Percentiles rank a stretch among this genome's conserved stretches.
Conservation (phyloP, 495 filamentous ascomycete species). For the Annulohypoxylon maeteangense region DNA sequence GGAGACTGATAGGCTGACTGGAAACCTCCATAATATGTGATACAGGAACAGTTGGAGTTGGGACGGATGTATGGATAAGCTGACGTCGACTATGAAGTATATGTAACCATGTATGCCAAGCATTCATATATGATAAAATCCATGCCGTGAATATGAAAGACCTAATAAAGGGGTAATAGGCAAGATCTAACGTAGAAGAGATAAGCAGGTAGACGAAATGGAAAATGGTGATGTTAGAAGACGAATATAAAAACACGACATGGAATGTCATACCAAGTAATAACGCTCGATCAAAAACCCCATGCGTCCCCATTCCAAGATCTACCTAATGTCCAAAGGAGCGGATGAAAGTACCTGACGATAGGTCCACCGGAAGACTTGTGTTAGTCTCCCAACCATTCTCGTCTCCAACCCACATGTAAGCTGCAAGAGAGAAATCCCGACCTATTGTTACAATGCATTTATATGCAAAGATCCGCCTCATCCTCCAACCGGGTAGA, state of each 20-base stretch:
- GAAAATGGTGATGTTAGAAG: background rate
- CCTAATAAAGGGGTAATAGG: slow-evolving; percentile 11
- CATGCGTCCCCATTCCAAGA: slow-evolving; percentile 20
- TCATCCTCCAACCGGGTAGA: slow-evolving; percentile 17
- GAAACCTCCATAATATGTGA: slow-evolving; percentile 32
- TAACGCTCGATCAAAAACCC: background rate
- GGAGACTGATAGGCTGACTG: slow-evolving; percentile 8
- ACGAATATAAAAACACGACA: background rate
- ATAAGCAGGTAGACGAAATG: background rate
- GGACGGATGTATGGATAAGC: background rate
- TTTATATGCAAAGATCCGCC: slow-evolving; percentile 26
- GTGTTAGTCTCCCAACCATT: slow-evolving; percentile 11
- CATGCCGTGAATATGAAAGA: background rate
- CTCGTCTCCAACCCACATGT: slow-evolving; percentile 20
- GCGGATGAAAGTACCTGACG: slow-evolving; percentile 7
- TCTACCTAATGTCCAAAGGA: slow-evolving; percentile 16
- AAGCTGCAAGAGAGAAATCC: slow-evolving; percentile 27
- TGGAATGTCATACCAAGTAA: background rate
- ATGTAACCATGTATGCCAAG: slow-evolving; percentile 29
- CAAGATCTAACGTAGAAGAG: slow-evolving; percentile 11
- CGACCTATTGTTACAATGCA: slow-evolving; percentile 31
- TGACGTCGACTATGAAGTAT: slow-evolving; percentile 21
- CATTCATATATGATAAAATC: slow-evolving; percentile 26
- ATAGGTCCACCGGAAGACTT: slow-evolving; percentile 10
- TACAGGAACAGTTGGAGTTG: background rate